Conservation (phyloP, 2,329 filamentous ascomycete species). For the Pestalotiopsis fici region DNA sequence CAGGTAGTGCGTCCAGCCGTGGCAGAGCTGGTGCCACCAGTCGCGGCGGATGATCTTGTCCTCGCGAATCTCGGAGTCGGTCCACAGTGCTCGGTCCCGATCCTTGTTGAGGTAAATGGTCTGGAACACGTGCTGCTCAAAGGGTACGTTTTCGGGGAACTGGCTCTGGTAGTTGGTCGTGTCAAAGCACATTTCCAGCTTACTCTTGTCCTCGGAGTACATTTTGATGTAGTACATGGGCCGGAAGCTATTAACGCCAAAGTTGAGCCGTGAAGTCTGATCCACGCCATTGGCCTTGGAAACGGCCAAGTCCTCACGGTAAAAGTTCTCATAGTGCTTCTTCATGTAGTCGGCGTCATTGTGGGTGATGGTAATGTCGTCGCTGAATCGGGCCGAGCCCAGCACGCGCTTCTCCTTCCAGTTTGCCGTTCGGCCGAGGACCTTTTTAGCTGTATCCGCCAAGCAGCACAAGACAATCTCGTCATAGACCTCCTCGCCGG, state of each 20-base stretch:
- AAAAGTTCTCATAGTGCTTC: constrained; percentile 67
- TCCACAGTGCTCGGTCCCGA: constrained; percentile 55
- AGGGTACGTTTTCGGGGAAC: constrained; percentile 52
- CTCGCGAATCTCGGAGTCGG: constrained; percentile 52
- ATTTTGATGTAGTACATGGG: constrained; percentile 62
- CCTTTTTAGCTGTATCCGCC: constrained; percentile 64
- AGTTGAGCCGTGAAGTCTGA: constrained; percentile 39
- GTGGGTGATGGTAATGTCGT: constrained; percentile 73
- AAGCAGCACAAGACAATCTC: constrained; percentile 67
- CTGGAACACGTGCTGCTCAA: constrained; percentile 37
- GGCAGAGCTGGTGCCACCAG: constrained; percentile 65
- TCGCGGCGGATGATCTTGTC: constrained; percentile 57
- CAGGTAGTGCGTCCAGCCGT: constrained; percentile 58
- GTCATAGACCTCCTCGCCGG: constrained; percentile 61
- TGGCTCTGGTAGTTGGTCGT: constrained; percentile 61
- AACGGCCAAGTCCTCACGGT: constrained; percentile 45
- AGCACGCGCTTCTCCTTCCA: constrained; percentile 67
- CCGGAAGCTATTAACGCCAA: constrained; percentile 41
- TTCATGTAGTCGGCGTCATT: constrained; percentile 66
- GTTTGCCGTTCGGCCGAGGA: constrained; percentile 58
- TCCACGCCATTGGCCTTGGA: constrained; percentile 28
- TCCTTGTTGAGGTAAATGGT: constrained; percentile 61
- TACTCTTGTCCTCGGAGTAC: constrained; percentile 50
- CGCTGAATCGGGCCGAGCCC: constrained; percentile 68
- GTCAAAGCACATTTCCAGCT: constrained; percentile 54